Conservation (phyloP, 2,329 filamentous ascomycete genomes). For the Lasiodiplodia citricola region DNA sequence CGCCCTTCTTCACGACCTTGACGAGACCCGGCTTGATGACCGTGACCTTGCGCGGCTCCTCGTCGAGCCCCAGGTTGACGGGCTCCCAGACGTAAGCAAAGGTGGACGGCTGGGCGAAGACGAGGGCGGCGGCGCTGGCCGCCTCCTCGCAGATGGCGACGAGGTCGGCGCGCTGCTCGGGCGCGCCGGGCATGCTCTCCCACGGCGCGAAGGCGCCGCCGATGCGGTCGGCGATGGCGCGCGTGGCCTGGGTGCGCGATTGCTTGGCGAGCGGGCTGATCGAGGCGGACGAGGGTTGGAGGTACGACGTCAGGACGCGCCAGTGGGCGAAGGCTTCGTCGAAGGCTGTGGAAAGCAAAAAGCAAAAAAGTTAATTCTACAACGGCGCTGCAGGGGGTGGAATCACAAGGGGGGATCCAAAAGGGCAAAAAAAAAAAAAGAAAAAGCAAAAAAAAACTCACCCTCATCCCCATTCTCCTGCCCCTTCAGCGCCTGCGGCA, state of each 20-base stretch:
- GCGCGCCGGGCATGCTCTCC: not conserved
- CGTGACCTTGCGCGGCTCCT: conserved; percentile 1
- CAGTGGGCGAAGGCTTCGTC: conserved; percentile 19
- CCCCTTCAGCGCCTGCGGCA: not conserved
- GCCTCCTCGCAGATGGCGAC: conserved; percentile 12
- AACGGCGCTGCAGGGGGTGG: not conserved
- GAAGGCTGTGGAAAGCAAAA: not conserved
- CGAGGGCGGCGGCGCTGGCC: not conserved
- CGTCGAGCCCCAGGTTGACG: not conserved
- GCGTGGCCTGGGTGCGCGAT: not conserved
- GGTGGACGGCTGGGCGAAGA: conserved; percentile 3
- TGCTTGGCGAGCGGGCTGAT: not conserved
- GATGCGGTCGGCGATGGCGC: conserved; percentile 20
- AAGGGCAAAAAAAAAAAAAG: too few relatives aligned
- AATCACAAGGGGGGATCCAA: too few relatives aligned
- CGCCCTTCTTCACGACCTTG: not conserved
- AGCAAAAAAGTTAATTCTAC: not conserved
- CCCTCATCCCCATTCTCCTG: not conserved
- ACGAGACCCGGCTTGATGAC: conserved; percentile 1
- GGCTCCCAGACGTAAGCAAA: not conserved
- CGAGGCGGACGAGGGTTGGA: not conserved
- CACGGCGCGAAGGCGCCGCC: conserved; percentile 12
- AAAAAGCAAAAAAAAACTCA: not conserved
- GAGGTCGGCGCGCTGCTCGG: conserved; percentile 15
- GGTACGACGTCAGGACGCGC: conserved; percentile 19